Evolutionary conservation across 495 filamentous ascomycete genomes (phyloP), one percentile per base, ranked within the genome.

Genomic region (Daldinia concentrica): DNA sequence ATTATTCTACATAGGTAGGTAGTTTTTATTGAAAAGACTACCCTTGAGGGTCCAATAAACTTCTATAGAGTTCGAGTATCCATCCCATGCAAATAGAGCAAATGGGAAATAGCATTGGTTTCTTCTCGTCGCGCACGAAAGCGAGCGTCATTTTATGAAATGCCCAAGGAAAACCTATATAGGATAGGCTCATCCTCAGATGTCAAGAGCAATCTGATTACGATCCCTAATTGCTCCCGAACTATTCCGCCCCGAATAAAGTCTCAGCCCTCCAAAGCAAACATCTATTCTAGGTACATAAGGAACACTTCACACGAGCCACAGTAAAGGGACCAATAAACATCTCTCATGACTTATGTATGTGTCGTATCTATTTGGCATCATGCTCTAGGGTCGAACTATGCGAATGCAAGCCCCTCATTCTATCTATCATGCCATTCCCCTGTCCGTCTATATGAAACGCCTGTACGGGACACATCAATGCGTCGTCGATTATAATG

Each of bases 401-500:
- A 51, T 41, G 36, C 55, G 27, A 68, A 56, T 61, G 52, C 70
- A 50, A 68, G 58, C 43, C 51, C 24, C 45, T 52, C 30, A 36
- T 57, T 73, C 61, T 73, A 73, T 73, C 61, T 73, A 73, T 73
- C 37, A 72, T 72, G 69, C 69, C 64, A 58, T 58, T 57, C 30
- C 24, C 61, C 60, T 39, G 3, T 54, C 69, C 69, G 15, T 73
- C 70, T 73, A 72, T 63, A 67, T 63, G 55, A 59, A 71, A 67
- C 64, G 56, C 60, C 70, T 57, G 32, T 55, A 54, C 57, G 45
- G 48, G 34, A 71, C 58, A 54, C 63, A 22, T 59, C n/a, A 62
- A 48, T 67, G 58, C 48, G 41, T 62, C 52, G 54, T 61, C 27
- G 41, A 45, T 50, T 51, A 63, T 55, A 19, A 63, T 62, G 32